These are phyloP conservation scores for Volvariella volvacea DNA, from an alignment of 1,284 basidiomycete species.

Conservation along the genomic window DNA sequence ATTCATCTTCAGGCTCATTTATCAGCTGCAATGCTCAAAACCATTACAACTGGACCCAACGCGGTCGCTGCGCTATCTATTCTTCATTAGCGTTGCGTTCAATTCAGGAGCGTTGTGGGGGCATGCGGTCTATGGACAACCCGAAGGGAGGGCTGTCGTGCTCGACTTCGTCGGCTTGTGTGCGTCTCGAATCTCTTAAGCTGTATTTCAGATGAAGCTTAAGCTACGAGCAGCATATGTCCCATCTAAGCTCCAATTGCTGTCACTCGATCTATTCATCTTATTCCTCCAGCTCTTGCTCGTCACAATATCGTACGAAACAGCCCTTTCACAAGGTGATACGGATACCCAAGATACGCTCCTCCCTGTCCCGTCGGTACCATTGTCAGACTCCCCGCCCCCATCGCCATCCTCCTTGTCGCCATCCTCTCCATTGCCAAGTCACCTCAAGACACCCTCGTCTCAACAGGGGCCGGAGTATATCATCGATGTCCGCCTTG, in stretches of 20 bases:
- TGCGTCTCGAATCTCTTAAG: conserved; percentile 28
- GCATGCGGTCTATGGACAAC: conserved; percentile 44
- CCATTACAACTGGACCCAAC: conserved; percentile 57
- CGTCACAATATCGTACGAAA: conserved; percentile 62
- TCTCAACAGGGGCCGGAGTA: conserved; percentile 26
- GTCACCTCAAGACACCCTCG: conserved; percentile 10
- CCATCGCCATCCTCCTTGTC: conserved; percentile 16
- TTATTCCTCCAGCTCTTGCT: conserved; percentile 57
- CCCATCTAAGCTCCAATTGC: conserved; percentile 56
- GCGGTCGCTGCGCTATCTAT: conserved; percentile 59
- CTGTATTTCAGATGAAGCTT: conserved; percentile 4
- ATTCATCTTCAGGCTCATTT: conserved; percentile 46
- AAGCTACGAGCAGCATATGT: conserved; percentile 35
- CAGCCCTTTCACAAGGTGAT: conserved; percentile 28
- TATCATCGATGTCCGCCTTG: conserved; percentile 55
- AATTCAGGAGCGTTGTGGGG: conserved; percentile 55
- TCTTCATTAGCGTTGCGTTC: conserved; percentile 47
- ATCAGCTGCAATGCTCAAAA: conserved; percentile 58
- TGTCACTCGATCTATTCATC: conserved; percentile 61
- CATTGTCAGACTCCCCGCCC: conserved; percentile 10
- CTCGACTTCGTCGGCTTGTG: conserved; percentile 75
- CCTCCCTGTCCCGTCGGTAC: conserved; percentile 21
- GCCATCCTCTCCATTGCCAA: conserved; percentile 12
- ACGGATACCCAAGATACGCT: conserved; percentile 24
- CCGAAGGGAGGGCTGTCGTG: conserved; percentile 51